Percentiles rank a stretch among this genome's conserved stretches.
Evolutionary conservation across 129 eudicot genomes (phyloP).

Genomic region (Tagetes erecta): DNA sequence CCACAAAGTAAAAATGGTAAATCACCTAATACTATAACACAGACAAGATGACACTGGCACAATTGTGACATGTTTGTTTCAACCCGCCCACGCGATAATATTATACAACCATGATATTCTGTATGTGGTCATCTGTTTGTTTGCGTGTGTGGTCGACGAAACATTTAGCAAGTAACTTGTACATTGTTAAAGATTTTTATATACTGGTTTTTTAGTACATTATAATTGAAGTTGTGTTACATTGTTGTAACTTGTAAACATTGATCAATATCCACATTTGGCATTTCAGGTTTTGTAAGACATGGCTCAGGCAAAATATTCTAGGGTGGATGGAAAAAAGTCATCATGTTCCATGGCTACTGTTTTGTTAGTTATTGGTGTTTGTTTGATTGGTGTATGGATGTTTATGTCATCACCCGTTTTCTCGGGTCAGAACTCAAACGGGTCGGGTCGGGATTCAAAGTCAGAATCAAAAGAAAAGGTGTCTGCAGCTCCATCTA

Average conservation of each 20-base stretch:
- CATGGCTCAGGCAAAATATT: conserved; percentile 45
- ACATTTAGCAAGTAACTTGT: background rate
- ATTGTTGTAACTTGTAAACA: background rate
- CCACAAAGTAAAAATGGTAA: background rate
- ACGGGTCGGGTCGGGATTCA: conserved; percentile 25
- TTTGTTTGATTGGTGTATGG: conserved; percentile 49
- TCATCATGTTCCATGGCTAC: conserved; percentile 40
- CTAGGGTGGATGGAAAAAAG: conserved; percentile 47
- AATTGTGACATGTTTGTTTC: conserved; percentile 11
- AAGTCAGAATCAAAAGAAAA: conserved; percentile 21
- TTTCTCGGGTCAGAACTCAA: conserved; percentile 33
- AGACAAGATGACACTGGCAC: conserved; percentile 16
- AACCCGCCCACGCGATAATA: conserved; percentile 6
- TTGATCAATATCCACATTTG: background rate
- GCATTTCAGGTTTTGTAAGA: conserved; percentile 24
- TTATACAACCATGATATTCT: background rate
- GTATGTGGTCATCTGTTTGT: conserved; percentile 6
- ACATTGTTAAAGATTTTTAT: background rate
- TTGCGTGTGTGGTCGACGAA: no score
- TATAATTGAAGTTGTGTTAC: background rate
- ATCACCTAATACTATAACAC: background rate
- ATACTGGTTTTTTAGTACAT: background rate
- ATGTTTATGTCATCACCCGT: conserved; percentile 43
- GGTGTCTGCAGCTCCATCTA: conserved; percentile 31
- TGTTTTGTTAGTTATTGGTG: conserved; percentile 29